Percentiles rank a stretch among this genome's conserved stretches.
phyloP scores from a whole-genome alignment of 305 asterid genomes.

The Ajuga reptans region DNA sequence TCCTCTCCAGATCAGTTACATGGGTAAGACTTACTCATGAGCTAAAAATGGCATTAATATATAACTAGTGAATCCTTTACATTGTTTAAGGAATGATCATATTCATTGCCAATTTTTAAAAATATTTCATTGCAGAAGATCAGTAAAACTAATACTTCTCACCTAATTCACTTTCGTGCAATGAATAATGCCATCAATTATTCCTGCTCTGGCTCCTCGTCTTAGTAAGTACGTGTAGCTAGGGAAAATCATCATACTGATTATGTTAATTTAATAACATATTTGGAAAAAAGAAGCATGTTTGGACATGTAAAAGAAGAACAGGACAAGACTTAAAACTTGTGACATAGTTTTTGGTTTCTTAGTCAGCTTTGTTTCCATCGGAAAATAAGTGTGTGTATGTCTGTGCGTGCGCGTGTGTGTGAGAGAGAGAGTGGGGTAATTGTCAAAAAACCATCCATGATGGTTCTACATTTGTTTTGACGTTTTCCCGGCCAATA shows the following conservation, averaged over 20 bases:
- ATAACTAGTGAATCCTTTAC: background rate
- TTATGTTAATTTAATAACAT: background rate
- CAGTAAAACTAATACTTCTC: background rate
- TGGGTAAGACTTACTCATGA: conserved; percentile 47
- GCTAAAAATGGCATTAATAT: background rate
- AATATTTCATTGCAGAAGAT: background rate
- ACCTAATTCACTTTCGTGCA: background rate
- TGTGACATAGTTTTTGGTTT: background rate
- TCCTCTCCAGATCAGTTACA: conserved; percentile 56
- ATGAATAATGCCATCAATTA: background rate
- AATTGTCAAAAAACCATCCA: background rate
- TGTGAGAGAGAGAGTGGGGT: background rate
- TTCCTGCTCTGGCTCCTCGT: background rate
- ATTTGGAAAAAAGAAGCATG: background rate
- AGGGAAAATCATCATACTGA: background rate
- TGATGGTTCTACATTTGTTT: background rate
- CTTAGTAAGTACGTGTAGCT: background rate
- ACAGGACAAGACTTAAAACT: background rate
- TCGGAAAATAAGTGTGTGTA: background rate
- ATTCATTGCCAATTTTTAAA: background rate
- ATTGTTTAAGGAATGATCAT: background rate
- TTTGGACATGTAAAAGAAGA: background rate
- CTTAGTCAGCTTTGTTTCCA: background rate
- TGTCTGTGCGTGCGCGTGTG: background rate
- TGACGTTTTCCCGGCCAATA: background rate